Evolutionary conservation across 176 grass and related monocot species (phyloP).

Genomic region (Oropetium thomaeum): DNA sequence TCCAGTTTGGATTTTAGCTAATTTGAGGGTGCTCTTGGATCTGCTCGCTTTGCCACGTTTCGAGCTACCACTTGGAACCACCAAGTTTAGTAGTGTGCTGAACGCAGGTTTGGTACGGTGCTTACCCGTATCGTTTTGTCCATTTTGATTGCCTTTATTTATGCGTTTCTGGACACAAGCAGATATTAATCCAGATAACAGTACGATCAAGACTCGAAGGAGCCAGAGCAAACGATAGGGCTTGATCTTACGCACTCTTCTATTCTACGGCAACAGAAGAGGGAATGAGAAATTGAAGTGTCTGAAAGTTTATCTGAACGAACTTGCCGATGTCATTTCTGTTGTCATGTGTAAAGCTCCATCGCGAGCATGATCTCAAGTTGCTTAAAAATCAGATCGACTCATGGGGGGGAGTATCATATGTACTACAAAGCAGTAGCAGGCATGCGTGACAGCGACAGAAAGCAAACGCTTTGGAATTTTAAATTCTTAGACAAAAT

Average conservation of each 20-base stretch:
- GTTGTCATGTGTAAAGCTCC: no score
- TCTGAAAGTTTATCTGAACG: no score
- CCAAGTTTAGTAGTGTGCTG: neutral
- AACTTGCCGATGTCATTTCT: neutral
- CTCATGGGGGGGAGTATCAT: neutral
- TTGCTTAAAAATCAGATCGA: neutral
- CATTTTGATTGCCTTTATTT: neutral
- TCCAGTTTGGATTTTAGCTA: neutral
- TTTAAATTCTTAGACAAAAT: no score
- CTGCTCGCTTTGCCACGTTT: neutral
- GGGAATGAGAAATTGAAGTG: no score
- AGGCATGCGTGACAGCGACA: neutral
- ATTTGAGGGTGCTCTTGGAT: neutral
- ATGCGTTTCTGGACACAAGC: neutral
- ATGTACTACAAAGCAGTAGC: neutral
- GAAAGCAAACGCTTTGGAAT: no score
- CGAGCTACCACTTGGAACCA: neutral
- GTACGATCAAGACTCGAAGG: neutral
- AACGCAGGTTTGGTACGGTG: neutral
- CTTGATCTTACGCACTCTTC: no score
- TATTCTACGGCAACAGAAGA: no score
- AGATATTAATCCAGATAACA: neutral
- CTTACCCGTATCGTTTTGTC: neutral
- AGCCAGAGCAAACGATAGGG: neutral
- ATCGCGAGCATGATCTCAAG: neutral